Conservation (phyloP, 768 basidiomycete species). For the Hemileccinum rubropunctum region DNA sequence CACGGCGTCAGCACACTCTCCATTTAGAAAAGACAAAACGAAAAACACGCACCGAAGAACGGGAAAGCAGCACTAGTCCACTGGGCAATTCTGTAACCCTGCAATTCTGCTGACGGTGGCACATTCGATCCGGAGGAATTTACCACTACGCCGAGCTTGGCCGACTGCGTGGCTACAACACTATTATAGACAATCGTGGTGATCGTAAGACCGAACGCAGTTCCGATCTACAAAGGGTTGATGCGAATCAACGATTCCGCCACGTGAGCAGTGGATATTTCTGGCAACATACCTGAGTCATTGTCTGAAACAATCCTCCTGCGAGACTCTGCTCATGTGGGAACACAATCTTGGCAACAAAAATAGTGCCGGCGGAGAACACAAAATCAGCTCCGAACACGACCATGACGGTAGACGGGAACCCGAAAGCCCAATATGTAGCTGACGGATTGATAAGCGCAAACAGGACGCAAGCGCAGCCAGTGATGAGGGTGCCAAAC, state of each 20-base stretch:
- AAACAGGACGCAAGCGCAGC: conserved; percentile 58
- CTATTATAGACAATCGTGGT: conserved; percentile 69
- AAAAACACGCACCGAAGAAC: conserved; percentile 42
- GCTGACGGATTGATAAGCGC: conserved; percentile 57
- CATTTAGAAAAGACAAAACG: neutral
- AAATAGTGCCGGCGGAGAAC: conserved; percentile 69
- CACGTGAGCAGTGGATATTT: neutral
- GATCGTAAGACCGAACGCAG: conserved; percentile 66
- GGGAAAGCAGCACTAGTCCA: conserved; percentile 67
- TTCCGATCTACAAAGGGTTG: conserved; percentile 49
- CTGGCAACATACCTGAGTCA: conserved; percentile 54
- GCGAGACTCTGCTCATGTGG: conserved; percentile 75
- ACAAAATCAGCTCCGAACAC: conserved; percentile 81
- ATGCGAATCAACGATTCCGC: neutral
- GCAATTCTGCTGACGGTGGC: conserved; percentile 39
- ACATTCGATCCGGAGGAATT: conserved; percentile 28
- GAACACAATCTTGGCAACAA: conserved; percentile 63
- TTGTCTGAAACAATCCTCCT: conserved; percentile 75
- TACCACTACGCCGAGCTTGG: conserved; percentile 31
- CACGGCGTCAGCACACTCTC: neutral
- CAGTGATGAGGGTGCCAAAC: conserved; percentile 57
- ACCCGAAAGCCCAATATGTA: conserved; percentile 74
- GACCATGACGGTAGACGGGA: conserved; percentile 60
- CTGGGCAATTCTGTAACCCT: conserved; percentile 59
- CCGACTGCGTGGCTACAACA: conserved; percentile 37